Evolutionary conservation across 2,329 filamentous ascomycete species (phyloP).

Genomic region (Paraphaeosphaeria minitans): DNA sequence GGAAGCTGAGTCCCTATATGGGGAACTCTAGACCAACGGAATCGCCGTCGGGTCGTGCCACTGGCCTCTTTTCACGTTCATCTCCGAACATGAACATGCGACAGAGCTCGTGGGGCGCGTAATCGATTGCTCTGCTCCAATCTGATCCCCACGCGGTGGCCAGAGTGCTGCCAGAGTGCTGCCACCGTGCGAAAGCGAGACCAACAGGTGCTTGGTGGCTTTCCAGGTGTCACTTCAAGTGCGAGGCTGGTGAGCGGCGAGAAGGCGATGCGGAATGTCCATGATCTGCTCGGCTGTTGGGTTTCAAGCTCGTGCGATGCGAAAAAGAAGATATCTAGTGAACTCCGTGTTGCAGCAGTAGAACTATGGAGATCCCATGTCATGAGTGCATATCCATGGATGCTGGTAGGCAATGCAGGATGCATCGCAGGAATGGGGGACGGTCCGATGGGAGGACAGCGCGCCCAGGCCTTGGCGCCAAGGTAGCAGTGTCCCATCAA

Average conservation of each 20-base stretch:
- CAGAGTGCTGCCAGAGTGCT: background rate
- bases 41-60: background rate
- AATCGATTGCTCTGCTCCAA: background rate
- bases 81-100: background rate
- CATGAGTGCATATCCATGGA: too few species aligned
- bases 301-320: background rate
- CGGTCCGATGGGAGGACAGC: background rate
- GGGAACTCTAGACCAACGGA: background rate
- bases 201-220: background rate
- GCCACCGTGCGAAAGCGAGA: background rate
- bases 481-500: background rate
- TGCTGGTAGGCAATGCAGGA: background rate
- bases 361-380: background rate
- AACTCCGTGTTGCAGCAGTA: background rate
- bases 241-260: background rate
- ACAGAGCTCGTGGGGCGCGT: background rate
- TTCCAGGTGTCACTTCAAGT: background rate
- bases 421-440: background rate
- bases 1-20: background rate
- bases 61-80: background rate
- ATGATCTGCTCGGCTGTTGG: background rate
- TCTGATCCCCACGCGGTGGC: background rate
- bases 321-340: background rate
- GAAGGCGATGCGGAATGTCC: background rate
- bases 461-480: background rate